phyloP scores from a whole-genome alignment of 805 yeast species.

The Jamesozyma rosinii region DNA sequence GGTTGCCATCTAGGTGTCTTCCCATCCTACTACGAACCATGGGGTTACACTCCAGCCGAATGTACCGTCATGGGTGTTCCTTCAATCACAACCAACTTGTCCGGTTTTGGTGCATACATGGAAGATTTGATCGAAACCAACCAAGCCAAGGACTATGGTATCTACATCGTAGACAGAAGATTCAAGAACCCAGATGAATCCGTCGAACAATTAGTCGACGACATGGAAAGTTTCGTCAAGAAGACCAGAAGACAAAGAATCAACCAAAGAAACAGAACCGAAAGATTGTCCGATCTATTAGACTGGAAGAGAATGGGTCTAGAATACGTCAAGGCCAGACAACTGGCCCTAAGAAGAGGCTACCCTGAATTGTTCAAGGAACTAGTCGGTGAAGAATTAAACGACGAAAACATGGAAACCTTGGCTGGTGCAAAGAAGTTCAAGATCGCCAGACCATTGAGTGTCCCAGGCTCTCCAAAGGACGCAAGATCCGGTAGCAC shows the following conservation, averaged over 20 bases:
- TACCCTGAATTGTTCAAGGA: conserved; percentile 72
- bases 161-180: conserved; percentile 91
- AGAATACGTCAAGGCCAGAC: conserved; percentile 91
- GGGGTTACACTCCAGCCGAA: conserved; percentile 99
- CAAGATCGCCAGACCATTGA: conserved; percentile 81
- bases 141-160: conserved; percentile 84
- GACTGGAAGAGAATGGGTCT: conserved; percentile 99
- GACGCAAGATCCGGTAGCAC: conserved; percentile 31
- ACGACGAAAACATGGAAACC: conserved; percentile 24
- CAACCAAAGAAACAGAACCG: conserved; percentile 95
- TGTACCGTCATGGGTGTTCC: conserved; percentile 99
- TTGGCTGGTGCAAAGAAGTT: conserved; percentile 36
- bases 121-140: conserved; percentile 86
- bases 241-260: conserved; percentile 94
- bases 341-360: conserved; percentile 83
- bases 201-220: conserved; percentile 77
- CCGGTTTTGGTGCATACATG: conserved; percentile 98
- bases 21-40: conserved; percentile 97
- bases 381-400: conserved; percentile 26
- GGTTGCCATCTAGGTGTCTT: conserved; percentile 97
- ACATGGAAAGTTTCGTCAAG: conserved; percentile 79
- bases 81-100: conserved; percentile 86
- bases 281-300: conserved; percentile 79
- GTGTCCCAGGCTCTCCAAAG: conserved; percentile 96
- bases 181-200: conserved; percentile 87